A percentile compares a stretch with the other conserved stretches of the same genome.
Evolutionary conservation across 495 filamentous ascomycete species (phyloP).

Genomic region (Lasiosphaeria miniovina): DNA sequence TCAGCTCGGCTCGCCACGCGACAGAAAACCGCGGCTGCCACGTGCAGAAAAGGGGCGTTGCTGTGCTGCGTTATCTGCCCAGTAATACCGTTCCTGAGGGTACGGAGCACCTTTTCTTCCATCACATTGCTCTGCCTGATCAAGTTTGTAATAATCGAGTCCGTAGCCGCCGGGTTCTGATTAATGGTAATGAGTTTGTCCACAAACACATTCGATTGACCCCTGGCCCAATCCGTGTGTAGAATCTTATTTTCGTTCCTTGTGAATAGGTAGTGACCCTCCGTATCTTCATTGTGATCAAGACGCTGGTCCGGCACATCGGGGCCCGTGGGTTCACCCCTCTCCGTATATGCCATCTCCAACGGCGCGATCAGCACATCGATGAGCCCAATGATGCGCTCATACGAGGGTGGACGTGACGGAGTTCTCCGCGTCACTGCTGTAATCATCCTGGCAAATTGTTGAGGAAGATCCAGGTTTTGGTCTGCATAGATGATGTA

Average conservation of each 20-base stretch:
- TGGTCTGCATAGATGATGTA: slow-evolving; percentile 62
- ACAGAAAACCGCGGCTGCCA: slow-evolving; percentile 34
- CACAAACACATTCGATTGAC: slow-evolving; percentile 40
- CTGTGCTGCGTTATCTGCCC: slow-evolving; percentile 31
- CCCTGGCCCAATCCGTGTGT: slow-evolving; percentile 38
- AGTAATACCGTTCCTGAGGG: slow-evolving; percentile 33
- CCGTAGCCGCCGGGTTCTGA: slow-evolving; percentile 43
- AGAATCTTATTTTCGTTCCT: slow-evolving; percentile 41
- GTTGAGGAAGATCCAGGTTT: slow-evolving; percentile 36
- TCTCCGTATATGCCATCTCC: slow-evolving; percentile 25
- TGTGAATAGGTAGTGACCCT: slow-evolving; percentile 36
- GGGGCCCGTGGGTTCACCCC: slow-evolving; percentile 1
- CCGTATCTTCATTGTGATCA: slow-evolving; percentile 21
- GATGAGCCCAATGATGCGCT: slow-evolving; percentile 52
- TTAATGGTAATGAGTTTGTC: slow-evolving; percentile 51
- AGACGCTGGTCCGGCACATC: slow-evolving; percentile 18
- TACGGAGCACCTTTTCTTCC: slow-evolving; percentile 33
- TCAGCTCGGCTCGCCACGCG: slow-evolving; percentile 24
- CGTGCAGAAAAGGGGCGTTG: slow-evolving; percentile 38
- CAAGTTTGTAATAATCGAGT: slow-evolving; percentile 43
- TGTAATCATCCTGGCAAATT: slow-evolving; percentile 41
- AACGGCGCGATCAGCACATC: slow-evolving; percentile 49
- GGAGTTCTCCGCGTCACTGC: slow-evolving; percentile 49
- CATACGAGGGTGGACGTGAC: slow-evolving; percentile 50
- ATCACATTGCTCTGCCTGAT: slow-evolving; percentile 34